Evolutionary conservation across 2,329 filamentous ascomycete genomes (phyloP).

Genomic region (Chaetomiaceae sp.): DNA sequence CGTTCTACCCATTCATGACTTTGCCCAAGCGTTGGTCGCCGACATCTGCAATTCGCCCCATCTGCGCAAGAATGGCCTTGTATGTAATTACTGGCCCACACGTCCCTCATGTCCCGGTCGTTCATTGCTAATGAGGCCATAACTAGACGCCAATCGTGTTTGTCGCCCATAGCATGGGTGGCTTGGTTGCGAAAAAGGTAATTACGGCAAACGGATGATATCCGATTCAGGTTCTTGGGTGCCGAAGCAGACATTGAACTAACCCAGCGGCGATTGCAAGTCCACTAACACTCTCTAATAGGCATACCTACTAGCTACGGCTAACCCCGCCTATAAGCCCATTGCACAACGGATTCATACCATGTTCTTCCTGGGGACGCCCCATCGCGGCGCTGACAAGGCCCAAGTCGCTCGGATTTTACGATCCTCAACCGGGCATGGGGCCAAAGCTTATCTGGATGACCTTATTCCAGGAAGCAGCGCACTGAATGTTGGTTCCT

Average conservation of each 20-base stretch:
- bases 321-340: slow-evolving; percentile 5
- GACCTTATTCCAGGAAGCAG: slow-evolving; percentile 20
- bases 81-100: no score
- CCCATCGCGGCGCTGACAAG: slow-evolving; percentile 24
- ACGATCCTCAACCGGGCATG: slow-evolving; percentile 11
- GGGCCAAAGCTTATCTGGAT: slow-evolving; percentile 23
- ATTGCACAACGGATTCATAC: slow-evolving; percentile 21
- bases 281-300: neutral
- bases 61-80: slow-evolving; percentile 4
- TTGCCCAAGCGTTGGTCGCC: slow-evolving; percentile 19
- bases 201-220: no score
- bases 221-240: no score
- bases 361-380: slow-evolving; percentile 29
- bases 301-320: neutral
- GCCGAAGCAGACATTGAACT: no score
- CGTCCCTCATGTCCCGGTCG: neutral
- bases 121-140: no score
- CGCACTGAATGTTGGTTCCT: neutral
- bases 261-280: no score
- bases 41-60: slow-evolving; percentile 18
- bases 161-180: slow-evolving; percentile 22
- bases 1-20: slow-evolving; percentile 17
- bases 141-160: slow-evolving; percentile 18
- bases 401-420: slow-evolving; percentile 24
- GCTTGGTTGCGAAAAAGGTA: slow-evolving; percentile 20